Conservation (phyloP, 2,329 filamentous ascomycete genomes). For the Cytospora paraplurivora region DNA sequence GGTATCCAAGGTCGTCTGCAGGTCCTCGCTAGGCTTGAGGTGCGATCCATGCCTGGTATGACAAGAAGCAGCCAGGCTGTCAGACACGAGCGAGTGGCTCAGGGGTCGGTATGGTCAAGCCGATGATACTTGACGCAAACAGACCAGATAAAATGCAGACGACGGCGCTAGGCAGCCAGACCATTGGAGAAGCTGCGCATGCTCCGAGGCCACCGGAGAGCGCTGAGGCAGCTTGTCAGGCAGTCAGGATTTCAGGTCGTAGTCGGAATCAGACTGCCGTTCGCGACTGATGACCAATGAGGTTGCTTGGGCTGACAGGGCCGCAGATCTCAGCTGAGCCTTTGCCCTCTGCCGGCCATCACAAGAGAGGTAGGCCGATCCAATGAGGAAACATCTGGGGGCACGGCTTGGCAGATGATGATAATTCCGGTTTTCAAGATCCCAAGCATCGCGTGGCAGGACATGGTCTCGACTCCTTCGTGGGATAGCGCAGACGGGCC, state of each 20-base stretch:
- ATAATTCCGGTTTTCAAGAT: background rate
- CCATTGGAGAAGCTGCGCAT: background rate
- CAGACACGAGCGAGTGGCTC: background rate
- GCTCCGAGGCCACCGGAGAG: background rate
- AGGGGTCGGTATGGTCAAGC: background rate
- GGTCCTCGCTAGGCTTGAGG: background rate
- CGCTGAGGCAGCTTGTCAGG: background rate
- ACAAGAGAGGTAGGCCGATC: background rate
- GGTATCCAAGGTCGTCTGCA: background rate
- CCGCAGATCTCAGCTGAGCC: background rate
- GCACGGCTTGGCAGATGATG: background rate
- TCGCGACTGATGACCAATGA: background rate
- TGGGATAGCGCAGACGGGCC: background rate
- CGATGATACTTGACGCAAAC: background rate
- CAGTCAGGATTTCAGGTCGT: background rate
- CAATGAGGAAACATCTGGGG: background rate
- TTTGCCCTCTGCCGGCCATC: background rate
- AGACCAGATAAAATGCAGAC: background rate
- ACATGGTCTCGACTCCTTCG: conserved; percentile 8
- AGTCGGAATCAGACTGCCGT: background rate
- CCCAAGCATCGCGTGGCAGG: conserved; percentile 12
- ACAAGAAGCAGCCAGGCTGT: background rate
- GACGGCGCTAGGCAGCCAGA: background rate
- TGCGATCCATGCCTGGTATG: background rate
- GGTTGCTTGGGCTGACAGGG: background rate